phyloP scores from a whole-genome alignment of 2,329 filamentous ascomycete species.

The Colletotrichum viniferum region DNA sequence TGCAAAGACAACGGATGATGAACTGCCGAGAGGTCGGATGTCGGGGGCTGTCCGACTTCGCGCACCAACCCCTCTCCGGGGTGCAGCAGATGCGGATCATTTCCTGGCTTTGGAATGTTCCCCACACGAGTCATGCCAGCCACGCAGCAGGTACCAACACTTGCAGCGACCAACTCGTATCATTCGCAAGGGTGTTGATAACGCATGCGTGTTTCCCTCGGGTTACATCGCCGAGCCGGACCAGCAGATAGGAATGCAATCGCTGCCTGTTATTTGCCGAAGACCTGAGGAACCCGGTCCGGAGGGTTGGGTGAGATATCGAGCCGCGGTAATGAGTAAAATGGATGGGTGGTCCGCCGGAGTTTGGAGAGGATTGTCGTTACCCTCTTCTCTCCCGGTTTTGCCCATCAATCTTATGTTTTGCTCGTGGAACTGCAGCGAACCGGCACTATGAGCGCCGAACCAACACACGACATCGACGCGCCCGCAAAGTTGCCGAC shows the following conservation, averaged over 20 bases:
- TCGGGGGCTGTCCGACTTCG: slow-evolving; percentile 9
- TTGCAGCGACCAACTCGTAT: not conserved
- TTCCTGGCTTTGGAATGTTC: not conserved
- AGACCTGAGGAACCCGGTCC: not conserved
- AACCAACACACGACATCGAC: not conserved
- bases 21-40: not conserved
- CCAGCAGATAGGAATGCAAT: not conserved
- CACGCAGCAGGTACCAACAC: not conserved
- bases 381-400: not conserved
- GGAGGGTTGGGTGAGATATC: not conserved
- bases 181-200: slow-evolving; percentile 11
- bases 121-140: not conserved
- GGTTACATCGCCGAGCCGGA: slow-evolving; percentile 2
- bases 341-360: not conserved
- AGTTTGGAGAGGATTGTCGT: too few species aligned
- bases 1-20: not conserved
- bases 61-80: not conserved
- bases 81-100: not conserved
- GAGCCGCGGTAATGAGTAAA: not conserved
- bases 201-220: not conserved
- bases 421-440: not conserved
- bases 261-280: not conserved
- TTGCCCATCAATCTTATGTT: not conserved
- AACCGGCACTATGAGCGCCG: not conserved
- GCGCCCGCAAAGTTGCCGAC: not conserved